Evolutionary conservation across 495 filamentous ascomycete genomes (phyloP).

Genomic region (Sphaerosporella brunnea): DNA sequence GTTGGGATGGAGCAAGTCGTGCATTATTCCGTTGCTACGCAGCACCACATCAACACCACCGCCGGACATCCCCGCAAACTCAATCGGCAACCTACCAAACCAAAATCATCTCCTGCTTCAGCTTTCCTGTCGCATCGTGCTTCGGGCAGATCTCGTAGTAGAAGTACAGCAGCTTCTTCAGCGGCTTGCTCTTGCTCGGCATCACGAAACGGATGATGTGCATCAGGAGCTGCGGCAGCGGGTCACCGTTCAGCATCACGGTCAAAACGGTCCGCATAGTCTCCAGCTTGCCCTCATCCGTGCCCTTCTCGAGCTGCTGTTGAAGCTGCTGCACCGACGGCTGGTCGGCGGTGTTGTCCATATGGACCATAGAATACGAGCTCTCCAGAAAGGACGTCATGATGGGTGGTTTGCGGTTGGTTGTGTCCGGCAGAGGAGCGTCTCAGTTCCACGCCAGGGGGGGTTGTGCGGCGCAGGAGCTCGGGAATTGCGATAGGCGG

Average conservation of each 20-base stretch:
- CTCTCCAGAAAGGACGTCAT: conserved; percentile 93
- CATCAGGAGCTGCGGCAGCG: conserved; percentile 90
- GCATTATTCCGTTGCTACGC: conserved; percentile 83
- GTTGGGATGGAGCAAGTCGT: conserved; percentile 92
- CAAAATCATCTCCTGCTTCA: conserved; percentile 98
- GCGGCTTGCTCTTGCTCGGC: conserved; percentile 86
- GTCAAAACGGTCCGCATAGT: conserved; percentile 97
- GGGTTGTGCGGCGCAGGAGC: not conserved
- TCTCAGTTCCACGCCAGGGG: conserved; percentile 1
- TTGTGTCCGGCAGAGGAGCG: not conserved
- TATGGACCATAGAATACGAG: conserved; percentile 82
- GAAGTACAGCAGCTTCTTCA: conserved; percentile 97
- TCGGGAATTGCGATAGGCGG: not conserved
- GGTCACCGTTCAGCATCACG: conserved; percentile 94
- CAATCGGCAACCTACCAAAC: conserved; percentile 68
- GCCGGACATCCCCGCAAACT: not conserved
- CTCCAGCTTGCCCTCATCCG: conserved; percentile 88
- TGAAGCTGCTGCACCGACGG: conserved; percentile 80
- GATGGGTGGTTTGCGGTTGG: conserved; percentile 27
- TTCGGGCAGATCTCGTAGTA: conserved; percentile 99
- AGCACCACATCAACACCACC: conserved; percentile 3
- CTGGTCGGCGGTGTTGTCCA: conserved; percentile 86
- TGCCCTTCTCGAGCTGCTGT: conserved; percentile 91
- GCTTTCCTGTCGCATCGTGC: conserved; percentile 70
- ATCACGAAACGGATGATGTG: conserved; percentile 99